Base-by-base conservation (phyloP, 768 basidiomycete genomes). In the Mycena epipterygia region DNA sequence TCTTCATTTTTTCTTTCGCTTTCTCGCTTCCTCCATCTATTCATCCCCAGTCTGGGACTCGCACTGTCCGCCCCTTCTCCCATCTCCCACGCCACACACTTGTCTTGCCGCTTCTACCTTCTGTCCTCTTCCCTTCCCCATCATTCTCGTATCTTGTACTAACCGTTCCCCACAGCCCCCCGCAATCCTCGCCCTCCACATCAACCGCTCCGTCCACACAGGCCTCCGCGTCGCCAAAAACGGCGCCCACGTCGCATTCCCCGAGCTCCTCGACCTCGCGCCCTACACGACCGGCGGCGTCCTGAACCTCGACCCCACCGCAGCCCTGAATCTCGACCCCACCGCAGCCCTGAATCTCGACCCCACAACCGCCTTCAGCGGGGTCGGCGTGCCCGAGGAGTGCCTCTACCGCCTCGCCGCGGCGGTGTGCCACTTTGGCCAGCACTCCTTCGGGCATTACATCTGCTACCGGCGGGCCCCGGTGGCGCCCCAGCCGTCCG, bases 361-460 rank as follows among this genome's bases (percentile, higher is more conserved):
- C n/a, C 52, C 52, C 35, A 11, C 86, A 87, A 0, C 77, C 76
- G 41, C 76, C 85, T 0, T 48, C 23, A 48, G 41, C 30, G 44
- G 33, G 1, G 46, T 3, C 12, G 42, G 25, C 33, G 33, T 6
- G 17, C n/a, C 21, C 25, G 46, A 39, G 27, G 64, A 39, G 51
- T 91, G 90, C n/a, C 83, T 97, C 39, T 99, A 99, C 80, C 89
- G 96, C 52, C 88, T 99, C 39, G 81, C 90, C 2, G 91, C 95
- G 13, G 90, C 94, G 33, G 96, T 99, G 19, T 95, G 95, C 74
- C 97, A 99, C 80, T 97, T 91, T 77, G 97, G 97, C 17, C 90
- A 91, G 62, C 96, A 98, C 77, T 92, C 92, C 5, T 97, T 94
- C 77, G 97, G 97, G 7, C 97, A 99, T 78, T 99, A 97, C 78